These are phyloP conservation scores for Termitomyces sp. DNA, from an alignment of 768 basidiomycete genomes.

Conservation along the genomic window DNA sequence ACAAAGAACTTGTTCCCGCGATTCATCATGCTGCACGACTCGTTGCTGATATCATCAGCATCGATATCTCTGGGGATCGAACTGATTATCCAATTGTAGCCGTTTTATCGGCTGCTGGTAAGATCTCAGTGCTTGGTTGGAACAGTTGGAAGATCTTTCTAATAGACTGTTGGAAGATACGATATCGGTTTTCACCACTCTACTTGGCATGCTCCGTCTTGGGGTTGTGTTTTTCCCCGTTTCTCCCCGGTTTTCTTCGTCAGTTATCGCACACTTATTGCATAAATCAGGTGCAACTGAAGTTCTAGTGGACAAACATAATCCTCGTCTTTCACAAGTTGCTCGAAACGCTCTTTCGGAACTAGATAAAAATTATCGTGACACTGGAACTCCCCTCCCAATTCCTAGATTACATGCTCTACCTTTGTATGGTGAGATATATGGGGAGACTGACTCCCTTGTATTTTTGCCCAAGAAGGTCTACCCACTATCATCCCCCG, in stretches of 20 bases:
- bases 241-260: conserved; percentile 1
- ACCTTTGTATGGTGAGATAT: not conserved
- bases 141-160: not conserved
- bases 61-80: not conserved
- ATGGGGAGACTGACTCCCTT: not conserved
- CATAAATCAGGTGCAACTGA: not conserved
- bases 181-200: not conserved
- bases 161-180: not conserved
- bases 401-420: not conserved
- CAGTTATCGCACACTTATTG: not conserved
- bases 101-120: not conserved
- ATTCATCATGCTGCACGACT: not conserved
- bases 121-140: not conserved
- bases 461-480: not conserved
- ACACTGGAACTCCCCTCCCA: not conserved
- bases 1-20: not conserved
- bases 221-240: not conserved
- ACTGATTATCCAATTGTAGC: not conserved
- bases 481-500: not conserved
- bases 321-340: not conserved
- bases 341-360: not conserved
- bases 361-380: not conserved
- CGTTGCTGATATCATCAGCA: not conserved
- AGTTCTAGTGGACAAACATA: not conserved
- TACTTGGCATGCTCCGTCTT: not conserved